phyloP scores from a whole-genome alignment of 805 yeast genomes.

The Clavispora phyllophila region DNA sequence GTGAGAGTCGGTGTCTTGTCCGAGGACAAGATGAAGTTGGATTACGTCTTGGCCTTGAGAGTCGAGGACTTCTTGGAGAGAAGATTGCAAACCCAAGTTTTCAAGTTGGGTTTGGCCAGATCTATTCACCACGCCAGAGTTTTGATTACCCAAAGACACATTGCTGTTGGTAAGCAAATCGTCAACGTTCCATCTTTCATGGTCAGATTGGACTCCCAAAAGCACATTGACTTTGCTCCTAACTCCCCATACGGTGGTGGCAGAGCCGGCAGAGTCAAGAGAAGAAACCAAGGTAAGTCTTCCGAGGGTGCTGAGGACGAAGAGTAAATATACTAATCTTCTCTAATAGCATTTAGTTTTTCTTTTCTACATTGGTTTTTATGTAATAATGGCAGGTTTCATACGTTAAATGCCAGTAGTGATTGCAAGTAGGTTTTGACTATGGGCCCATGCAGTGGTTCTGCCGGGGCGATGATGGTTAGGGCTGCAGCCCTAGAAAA shows the following conservation, averaged over 20 bases:
- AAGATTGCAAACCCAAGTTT: slow-evolving; percentile 99
- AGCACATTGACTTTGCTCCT: slow-evolving; percentile 99
- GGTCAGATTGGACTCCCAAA: slow-evolving; percentile 99
- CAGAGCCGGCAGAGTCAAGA: slow-evolving; percentile 99
- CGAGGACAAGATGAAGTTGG: slow-evolving; percentile 99
- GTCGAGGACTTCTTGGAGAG: slow-evolving; percentile 99
- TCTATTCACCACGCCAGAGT: slow-evolving; percentile 99
- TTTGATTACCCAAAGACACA: slow-evolving; percentile 97
- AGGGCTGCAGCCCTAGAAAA: slow-evolving; percentile 12
- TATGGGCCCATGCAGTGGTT: too few relatives aligned
- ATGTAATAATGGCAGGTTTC: slow-evolving; percentile 1
- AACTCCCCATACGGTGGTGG: slow-evolving; percentile 99
- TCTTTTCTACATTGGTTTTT: slow-evolving; percentile 9
- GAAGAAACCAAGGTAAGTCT: slow-evolving; percentile 70
- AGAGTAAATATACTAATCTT: slow-evolving; percentile 43
- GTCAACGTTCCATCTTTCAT: slow-evolving; percentile 98
- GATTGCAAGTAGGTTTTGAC: too few relatives aligned
- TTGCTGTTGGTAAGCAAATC: slow-evolving; percentile 99
- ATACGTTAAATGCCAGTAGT: neutral
- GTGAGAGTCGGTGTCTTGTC: slow-evolving; percentile 97
- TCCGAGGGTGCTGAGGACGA: slow-evolving; percentile 60
- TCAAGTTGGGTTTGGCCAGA: slow-evolving; percentile 99
- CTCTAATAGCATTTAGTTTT: slow-evolving; percentile 15
- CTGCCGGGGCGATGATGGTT: neutral
- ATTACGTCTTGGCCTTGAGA: slow-evolving; percentile 97